Evolutionary conservation across 768 basidiomycete genomes (phyloP), one percentile per base, ranked within the genome.

Genomic region (Russula earlei): DNA sequence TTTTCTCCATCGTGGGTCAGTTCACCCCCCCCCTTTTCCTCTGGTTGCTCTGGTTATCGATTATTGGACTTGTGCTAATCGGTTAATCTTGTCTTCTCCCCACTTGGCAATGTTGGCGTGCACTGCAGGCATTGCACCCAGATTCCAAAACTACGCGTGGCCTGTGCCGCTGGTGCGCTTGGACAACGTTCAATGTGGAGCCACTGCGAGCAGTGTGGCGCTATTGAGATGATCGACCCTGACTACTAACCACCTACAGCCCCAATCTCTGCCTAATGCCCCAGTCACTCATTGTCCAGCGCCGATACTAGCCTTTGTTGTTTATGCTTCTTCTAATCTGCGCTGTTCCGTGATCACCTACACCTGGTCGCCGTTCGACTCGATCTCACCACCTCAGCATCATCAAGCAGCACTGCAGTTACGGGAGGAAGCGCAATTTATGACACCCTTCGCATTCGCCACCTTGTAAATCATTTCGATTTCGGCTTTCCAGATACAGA

Each of bases 141-240:
- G 70, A 88, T 91, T 56, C 88, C 88, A 15, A 89, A 89, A 69
- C 77, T 91, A 62, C 83, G 85, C 61, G 75, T 91, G 56, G 85
- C 88, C 33, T 89, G 87, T 64, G 80, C 85, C 33, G 69, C 85
- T 19, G 80, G 84, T 52, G 70, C 75, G 58, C 80, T 81, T 60
- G 87, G 87, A 58, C 80, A 79, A 67, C 75, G 84, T 55, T 83
- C 86, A 17, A 89, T 91, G 86, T 91, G 88, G 88, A 84, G 82
- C 65, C 84, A 86, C 67, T 91, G 88, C 69, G 87, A 89, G 76
- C 77, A 88, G 73, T 91, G 88, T 68, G 88, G 88, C 69, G 84
- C 88, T 55, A 89, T 91, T 69, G 87, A 87, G 60, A 89, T 89
- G 83, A 84, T 91, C 71, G 84, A 89, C 66, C 77, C 76, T 70